Conservation (phyloP, 139 green algal genomes). For the Micractinium sp. region DNA sequence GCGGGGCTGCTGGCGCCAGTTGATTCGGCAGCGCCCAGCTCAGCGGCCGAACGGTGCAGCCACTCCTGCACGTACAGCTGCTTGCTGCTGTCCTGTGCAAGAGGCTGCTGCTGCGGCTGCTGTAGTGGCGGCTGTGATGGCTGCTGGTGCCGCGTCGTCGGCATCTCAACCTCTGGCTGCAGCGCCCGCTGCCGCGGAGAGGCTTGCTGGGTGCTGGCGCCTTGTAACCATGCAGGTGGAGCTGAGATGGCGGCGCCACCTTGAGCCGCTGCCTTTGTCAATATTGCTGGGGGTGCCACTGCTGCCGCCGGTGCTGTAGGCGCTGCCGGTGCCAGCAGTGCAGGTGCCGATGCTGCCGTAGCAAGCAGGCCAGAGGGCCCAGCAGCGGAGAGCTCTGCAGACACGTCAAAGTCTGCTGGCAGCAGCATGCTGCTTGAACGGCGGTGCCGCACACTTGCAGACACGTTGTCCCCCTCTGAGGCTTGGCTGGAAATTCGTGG, state of each 20-base stretch:
- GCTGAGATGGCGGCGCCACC: background rate
- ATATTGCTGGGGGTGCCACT: background rate
- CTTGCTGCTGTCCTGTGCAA: constrained; percentile 15
- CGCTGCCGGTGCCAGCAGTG: background rate
- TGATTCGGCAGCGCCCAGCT: background rate
- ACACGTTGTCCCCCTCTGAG: constrained; percentile 14
- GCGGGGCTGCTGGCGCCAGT: background rate
- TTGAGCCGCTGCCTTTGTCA: background rate
- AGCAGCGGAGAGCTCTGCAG: background rate
- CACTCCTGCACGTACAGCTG: constrained; percentile 30
- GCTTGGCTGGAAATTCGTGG: background rate
- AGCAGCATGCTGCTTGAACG: constrained; percentile 23
- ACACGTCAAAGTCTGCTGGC: background rate
- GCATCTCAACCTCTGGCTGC: too few species aligned
- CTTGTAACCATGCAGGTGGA: too few species aligned
- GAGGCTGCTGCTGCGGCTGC: background rate
- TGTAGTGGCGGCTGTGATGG: background rate
- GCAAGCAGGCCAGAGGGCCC: background rate
- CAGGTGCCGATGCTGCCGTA: background rate
- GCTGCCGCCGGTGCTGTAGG: background rate
- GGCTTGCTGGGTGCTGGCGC: background rate
- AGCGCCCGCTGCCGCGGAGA: background rate
- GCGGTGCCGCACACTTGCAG: constrained; percentile 10
- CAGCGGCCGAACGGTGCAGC: constrained; percentile 18
- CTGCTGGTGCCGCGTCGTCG: background rate